These are phyloP conservation scores for Aspergillus tanneri DNA, from an alignment of 2,329 filamentous ascomycete genomes.

Conservation along the genomic window DNA sequence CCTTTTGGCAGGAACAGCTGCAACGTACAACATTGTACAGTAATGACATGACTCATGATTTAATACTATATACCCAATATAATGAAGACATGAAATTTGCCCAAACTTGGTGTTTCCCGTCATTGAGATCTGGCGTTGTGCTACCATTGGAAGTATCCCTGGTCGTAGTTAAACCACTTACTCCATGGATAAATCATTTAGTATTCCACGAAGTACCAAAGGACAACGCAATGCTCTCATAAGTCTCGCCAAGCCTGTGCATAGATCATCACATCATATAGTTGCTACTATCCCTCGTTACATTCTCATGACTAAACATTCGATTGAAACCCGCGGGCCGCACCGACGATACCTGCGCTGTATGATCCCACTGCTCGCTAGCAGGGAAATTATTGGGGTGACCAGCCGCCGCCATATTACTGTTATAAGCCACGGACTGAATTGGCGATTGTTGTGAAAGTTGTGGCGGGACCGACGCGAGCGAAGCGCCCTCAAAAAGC, in stretches of 20 bases:
- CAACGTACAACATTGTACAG: conserved; percentile 11
- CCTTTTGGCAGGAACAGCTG: background rate
- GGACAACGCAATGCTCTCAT: too few species aligned
- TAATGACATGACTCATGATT: conserved; percentile 19
- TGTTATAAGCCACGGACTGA: background rate
- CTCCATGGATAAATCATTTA: background rate
- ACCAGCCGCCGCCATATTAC: background rate
- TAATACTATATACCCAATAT: conserved; percentile 10
- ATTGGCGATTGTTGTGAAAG: background rate
- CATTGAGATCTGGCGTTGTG: background rate
- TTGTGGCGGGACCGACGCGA: background rate
- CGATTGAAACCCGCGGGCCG: conserved; percentile 1
- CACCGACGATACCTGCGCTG: background rate
- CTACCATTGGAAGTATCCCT: background rate
- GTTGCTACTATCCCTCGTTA: background rate
- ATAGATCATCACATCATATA: conserved; percentile 1
- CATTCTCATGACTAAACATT: background rate
- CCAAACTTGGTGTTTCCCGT: background rate
- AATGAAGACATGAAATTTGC: background rate
- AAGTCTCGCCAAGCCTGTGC: too few species aligned
- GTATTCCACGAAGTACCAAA: background rate
- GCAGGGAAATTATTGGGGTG: background rate
- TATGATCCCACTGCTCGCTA: conserved; percentile 2
- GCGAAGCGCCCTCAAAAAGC: conserved; percentile 22
- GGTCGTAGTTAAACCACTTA: background rate